Conservation (phyloP, 1,284 basidiomycete species). For the Thecaphora frezii region DNA sequence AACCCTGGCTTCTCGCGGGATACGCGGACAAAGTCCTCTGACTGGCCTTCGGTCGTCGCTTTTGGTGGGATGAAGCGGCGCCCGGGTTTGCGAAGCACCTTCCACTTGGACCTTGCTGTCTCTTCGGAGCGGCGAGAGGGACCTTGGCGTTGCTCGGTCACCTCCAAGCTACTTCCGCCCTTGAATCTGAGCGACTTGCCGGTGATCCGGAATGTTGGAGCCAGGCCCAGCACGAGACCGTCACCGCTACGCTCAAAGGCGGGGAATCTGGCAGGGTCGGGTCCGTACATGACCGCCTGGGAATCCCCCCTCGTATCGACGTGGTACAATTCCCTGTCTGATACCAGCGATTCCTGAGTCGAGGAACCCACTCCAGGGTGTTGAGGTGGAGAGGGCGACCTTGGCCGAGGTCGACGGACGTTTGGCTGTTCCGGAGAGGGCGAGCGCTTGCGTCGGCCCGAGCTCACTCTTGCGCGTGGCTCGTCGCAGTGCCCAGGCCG, state of each 20-base stretch:
- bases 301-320: constrained; percentile 20
- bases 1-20: background rate
- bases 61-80: background rate
- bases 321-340: constrained; percentile 12
- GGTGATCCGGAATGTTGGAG: background rate
- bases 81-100: background rate
- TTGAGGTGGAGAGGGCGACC: too few species aligned
- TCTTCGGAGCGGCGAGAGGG: background rate
- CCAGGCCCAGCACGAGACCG: background rate
- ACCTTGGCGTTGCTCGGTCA: background rate
- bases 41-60: background rate
- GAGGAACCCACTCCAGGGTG: too few species aligned
- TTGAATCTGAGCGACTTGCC: background rate
- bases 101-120: background rate
- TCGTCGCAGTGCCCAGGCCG: too few species aligned
- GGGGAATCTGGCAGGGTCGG: constrained; percentile 12
- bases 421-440: too few species aligned
- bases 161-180: background rate
- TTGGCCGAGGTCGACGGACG: too few species aligned
- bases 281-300: constrained; percentile 10
- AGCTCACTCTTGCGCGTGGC: too few species aligned
- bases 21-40: background rate
- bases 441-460: too few species aligned
- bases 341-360: background rate
- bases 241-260: background rate